These are phyloP conservation scores for Canna indica DNA, from an alignment of 176 grass and related monocot genomes.

Conservation along the genomic window DNA sequence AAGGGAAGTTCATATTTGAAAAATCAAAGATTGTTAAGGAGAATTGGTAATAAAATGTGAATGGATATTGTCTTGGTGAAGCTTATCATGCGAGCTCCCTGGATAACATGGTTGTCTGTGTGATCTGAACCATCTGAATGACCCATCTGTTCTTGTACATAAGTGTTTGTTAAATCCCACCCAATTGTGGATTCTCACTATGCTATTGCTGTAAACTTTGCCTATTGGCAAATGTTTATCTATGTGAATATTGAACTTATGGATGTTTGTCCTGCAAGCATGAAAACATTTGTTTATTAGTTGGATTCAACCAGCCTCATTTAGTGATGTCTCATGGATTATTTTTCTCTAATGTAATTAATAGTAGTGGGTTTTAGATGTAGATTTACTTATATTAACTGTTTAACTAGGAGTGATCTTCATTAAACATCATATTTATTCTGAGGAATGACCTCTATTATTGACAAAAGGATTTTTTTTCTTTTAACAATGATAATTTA, in stretches of 20 bases:
- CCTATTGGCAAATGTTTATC: background rate
- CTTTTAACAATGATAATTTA: too few relatives aligned
- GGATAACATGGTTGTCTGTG: background rate
- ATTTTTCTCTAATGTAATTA: too few relatives aligned
- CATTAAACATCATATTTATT: too few relatives aligned
- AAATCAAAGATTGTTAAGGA: conserved; percentile 7
- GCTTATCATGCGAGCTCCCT: background rate
- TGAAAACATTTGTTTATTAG: background rate
- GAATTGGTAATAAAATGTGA: conserved; percentile 2
- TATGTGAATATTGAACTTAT: background rate
- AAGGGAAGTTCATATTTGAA: conserved; percentile 19
- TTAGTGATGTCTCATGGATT: too few relatives aligned
- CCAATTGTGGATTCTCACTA: background rate
- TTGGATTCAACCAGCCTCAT: background rate
- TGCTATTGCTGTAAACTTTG: background rate
- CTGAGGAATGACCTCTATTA: too few relatives aligned
- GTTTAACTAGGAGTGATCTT: too few relatives aligned
- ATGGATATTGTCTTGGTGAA: background rate
- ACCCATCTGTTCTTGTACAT: conserved; percentile 4
- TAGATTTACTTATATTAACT: too few relatives aligned
- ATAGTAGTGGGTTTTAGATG: too few relatives aligned
- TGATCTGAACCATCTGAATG: background rate
- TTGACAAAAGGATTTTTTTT: too few relatives aligned
- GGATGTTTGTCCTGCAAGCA: background rate
- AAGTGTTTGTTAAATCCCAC: background rate